Percentiles rank a stretch among this genome's conserved stretches.
These are phyloP conservation scores for Williopsis jadinii DNA, from an alignment of 1,139 yeast genomes.

Conservation along the genomic window DNA sequence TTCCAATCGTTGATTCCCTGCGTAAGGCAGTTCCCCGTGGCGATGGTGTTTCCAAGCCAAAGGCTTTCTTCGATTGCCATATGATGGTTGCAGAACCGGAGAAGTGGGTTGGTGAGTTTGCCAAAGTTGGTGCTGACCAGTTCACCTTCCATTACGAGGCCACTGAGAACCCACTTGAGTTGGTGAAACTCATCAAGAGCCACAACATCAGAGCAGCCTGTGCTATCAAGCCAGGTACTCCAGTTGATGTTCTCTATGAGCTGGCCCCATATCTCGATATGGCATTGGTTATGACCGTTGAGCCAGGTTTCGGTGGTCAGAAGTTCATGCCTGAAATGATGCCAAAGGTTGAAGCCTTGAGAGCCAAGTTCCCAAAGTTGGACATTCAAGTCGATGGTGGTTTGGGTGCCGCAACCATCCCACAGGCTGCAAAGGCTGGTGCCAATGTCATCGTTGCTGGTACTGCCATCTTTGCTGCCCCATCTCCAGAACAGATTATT, in stretches of 20 bases:
- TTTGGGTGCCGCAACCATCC: slow-evolving; percentile 75
- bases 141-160: slow-evolving; percentile 97
- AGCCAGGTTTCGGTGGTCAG: slow-evolving; percentile 99
- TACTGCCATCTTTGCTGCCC: slow-evolving; percentile 83
- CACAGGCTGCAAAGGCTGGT: slow-evolving; percentile 85
- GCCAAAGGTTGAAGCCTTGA: slow-evolving; percentile 81
- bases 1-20: slow-evolving; percentile 77
- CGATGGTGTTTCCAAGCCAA: slow-evolving; percentile 27
- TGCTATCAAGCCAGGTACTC: slow-evolving; percentile 91
- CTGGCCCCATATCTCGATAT: slow-evolving; percentile 76
- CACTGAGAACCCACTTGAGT: slow-evolving; percentile 67
- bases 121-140: slow-evolving; percentile 92
- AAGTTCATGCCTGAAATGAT: slow-evolving; percentile 93
- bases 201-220: slow-evolving; percentile 92
- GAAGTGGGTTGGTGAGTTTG: slow-evolving; percentile 91
- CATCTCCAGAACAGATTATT: slow-evolving; percentile 70
- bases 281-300: slow-evolving; percentile 97
- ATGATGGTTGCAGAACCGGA: slow-evolving; percentile 98
- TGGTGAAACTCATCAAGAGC: slow-evolving; percentile 67
- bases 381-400: slow-evolving; percentile 98
- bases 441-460: slow-evolving; percentile 99
- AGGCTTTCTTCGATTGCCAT: slow-evolving; percentile 91
- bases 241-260: slow-evolving; percentile 76
- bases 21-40: slow-evolving; percentile 70
- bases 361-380: slow-evolving; percentile 67